A percentile compares a stretch with the other conserved stretches of the same genome.
Conservation (phyloP, 2,329 filamentous ascomycete species). For the Colletotrichum tofieldiae region DNA sequence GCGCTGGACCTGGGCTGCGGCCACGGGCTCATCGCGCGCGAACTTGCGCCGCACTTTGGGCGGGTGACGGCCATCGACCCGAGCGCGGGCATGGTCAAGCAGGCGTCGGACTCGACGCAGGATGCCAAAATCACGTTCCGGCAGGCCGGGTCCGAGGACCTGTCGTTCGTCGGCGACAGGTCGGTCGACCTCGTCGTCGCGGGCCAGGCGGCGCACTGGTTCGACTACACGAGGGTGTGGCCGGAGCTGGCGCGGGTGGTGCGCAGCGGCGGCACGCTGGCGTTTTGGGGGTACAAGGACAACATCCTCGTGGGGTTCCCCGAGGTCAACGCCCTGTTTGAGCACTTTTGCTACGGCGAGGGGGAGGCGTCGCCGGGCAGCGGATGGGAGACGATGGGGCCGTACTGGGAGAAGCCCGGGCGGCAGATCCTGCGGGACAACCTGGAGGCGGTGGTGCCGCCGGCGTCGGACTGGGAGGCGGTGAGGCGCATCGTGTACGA, state of each 20-base stretch:
- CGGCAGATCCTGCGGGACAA: conserved; percentile 68
- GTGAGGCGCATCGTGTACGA: conserved; percentile 71
- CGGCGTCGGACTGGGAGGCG: conserved; percentile 66
- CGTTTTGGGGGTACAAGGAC: conserved; percentile 78
- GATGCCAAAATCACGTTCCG: conserved; percentile 64
- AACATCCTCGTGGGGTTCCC: conserved; percentile 71
- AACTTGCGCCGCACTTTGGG: conserved; percentile 67
- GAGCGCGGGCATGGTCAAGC: conserved; percentile 69
- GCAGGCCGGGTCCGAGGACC: conserved; percentile 67
- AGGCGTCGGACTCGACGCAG: conserved; percentile 61
- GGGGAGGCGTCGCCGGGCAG: conserved; percentile 60
- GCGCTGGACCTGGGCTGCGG: conserved; percentile 76
- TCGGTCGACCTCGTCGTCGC: conserved; percentile 67
- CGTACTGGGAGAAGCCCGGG: conserved; percentile 75
- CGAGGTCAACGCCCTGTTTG: conserved; percentile 66
- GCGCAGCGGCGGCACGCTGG: conserved; percentile 70
- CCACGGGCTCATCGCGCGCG: conserved; percentile 71
- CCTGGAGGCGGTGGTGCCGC: conserved; percentile 67
- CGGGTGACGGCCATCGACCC: conserved; percentile 70
- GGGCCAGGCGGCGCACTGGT: conserved; percentile 77
- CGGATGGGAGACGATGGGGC: conserved; percentile 66
- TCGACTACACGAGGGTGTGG: conserved; percentile 71
- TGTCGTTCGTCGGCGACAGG: conserved; percentile 64
- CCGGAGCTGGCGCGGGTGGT: conserved; percentile 69
- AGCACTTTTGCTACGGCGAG: conserved; percentile 69